Evolutionary conservation across 768 basidiomycete species (phyloP).

Genomic region (Rossbeevera mucosa): DNA sequence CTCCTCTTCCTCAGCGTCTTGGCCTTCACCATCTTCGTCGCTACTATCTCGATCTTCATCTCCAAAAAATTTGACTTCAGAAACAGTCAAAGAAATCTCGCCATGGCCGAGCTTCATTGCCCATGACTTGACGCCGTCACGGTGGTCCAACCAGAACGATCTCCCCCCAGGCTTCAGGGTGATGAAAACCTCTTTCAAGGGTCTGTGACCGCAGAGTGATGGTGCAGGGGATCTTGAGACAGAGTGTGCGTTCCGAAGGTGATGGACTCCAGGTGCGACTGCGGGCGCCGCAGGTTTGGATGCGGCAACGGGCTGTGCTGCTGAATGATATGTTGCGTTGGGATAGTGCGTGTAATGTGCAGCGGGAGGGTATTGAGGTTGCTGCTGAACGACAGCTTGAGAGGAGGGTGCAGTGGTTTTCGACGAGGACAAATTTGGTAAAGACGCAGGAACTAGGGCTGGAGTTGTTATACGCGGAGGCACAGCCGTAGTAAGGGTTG

Average conservation of each 20-base stretch:
- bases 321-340: conserved; percentile 45
- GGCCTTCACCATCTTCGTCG: conserved; percentile 47
- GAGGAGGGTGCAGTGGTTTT: conserved; percentile 26
- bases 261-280: conserved; percentile 4
- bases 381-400: conserved; percentile 31
- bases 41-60: conserved; percentile 59
- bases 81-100: conserved; percentile 54
- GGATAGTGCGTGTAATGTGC: conserved; percentile 48
- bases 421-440: conserved; percentile 9
- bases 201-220: conserved; percentile 35
- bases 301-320: conserved; percentile 22
- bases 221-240: conserved; percentile 31
- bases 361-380: conserved; percentile 33
- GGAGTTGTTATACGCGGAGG: conserved; percentile 21
- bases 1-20: conserved; percentile 43
- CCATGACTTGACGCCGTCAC: conserved; percentile 74
- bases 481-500: conserved; percentile 21
- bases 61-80: conserved; percentile 48
- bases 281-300: conserved; percentile 16
- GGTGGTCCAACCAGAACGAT: conserved; percentile 53
- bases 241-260: conserved; percentile 25
- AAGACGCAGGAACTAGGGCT: conserved; percentile 11
- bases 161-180: conserved; percentile 58
- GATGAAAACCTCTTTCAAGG: conserved; percentile 50
- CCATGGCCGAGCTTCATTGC: conserved; percentile 54